A percentile compares a stretch with the other conserved stretches of the same genome.
phyloP scores from a whole-genome alignment of 331 rosid genomes.

The Prunus yedoensis region DNA sequence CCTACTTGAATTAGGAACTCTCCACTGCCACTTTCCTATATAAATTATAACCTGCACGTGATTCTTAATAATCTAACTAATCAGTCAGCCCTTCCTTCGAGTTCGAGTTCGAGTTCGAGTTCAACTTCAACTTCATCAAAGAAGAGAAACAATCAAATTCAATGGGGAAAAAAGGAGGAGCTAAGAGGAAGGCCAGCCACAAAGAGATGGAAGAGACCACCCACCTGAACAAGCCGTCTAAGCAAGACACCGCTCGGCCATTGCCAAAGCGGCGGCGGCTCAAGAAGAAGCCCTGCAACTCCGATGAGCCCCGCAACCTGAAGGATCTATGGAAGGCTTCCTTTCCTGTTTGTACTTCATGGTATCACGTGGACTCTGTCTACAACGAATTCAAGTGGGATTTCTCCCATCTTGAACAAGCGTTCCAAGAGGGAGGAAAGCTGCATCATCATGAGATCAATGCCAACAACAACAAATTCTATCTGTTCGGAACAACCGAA shows the following conservation, averaged over 20 bases:
- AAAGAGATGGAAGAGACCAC: neutral
- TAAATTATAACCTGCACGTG: too few species aligned
- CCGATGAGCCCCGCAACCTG: neutral
- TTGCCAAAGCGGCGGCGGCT: neutral
- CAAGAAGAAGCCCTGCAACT: neutral
- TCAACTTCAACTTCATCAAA: too few species aligned
- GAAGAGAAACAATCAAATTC: too few species aligned
- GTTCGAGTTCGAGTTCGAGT: too few species aligned
- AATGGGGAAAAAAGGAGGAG: neutral
- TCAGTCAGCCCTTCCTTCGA: too few species aligned
- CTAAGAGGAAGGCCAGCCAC: neutral
- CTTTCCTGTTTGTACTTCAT: neutral
- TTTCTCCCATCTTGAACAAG: neutral
- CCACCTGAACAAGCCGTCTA: too few species aligned
- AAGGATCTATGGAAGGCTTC: neutral
- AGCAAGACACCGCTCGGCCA: neutral
- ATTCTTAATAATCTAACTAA: too few species aligned
- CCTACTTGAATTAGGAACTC: too few species aligned
- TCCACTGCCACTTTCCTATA: too few species aligned
- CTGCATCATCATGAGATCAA: neutral
- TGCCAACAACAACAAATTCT: neutral
- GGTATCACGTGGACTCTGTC: neutral
- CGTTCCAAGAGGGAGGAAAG: neutral
- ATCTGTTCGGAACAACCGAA: neutral
- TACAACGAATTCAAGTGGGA: neutral